Conservation (phyloP, 139 green algal species). For the Spirogloea muscicola region DNA sequence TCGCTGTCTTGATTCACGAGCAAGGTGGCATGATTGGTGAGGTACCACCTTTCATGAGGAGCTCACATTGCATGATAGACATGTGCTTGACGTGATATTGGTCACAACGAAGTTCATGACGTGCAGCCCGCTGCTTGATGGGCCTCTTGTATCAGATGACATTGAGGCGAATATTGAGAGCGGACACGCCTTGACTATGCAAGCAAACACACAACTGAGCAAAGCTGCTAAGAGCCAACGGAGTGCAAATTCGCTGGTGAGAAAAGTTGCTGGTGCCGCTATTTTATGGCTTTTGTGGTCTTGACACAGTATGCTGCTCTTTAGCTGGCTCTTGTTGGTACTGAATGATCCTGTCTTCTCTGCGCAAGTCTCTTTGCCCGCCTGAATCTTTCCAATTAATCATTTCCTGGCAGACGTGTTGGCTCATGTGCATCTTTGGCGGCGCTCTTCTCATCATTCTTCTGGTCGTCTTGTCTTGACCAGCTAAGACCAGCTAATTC, state of each 20-base stretch:
- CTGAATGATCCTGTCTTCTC: too few relatives aligned
- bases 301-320: too few relatives aligned
- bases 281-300: too few relatives aligned
- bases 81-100: slow-evolving; percentile 6
- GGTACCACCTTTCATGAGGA: background rate
- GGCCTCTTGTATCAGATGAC: slow-evolving; percentile 47
- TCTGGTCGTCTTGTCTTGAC: slow-evolving; percentile 33
- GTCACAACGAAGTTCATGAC: too few relatives aligned
- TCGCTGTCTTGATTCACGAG: slow-evolving; percentile 59
- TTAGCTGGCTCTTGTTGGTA: too few relatives aligned
- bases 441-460: slow-evolving; percentile 27
- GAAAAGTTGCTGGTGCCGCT: too few relatives aligned
- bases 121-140: too few relatives aligned
- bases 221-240: slow-evolving; percentile 49
- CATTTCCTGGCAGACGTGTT: slow-evolving; percentile 30
- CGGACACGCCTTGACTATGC: slow-evolving; percentile 34
- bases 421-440: slow-evolving; percentile 27
- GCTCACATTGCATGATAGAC: background rate
- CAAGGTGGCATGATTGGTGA: slow-evolving; percentile 55
- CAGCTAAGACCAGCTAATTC: too few relatives aligned
- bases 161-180: slow-evolving; percentile 58
- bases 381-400: slow-evolving; percentile 3
- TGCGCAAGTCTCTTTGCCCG: too few relatives aligned
- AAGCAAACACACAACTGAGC: slow-evolving; percentile 45
- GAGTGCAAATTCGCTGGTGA: slow-evolving; percentile 15